These are phyloP conservation scores for Periconia sp. DNA, from an alignment of 2,329 filamentous ascomycete species.

Conservation along the genomic window DNA sequence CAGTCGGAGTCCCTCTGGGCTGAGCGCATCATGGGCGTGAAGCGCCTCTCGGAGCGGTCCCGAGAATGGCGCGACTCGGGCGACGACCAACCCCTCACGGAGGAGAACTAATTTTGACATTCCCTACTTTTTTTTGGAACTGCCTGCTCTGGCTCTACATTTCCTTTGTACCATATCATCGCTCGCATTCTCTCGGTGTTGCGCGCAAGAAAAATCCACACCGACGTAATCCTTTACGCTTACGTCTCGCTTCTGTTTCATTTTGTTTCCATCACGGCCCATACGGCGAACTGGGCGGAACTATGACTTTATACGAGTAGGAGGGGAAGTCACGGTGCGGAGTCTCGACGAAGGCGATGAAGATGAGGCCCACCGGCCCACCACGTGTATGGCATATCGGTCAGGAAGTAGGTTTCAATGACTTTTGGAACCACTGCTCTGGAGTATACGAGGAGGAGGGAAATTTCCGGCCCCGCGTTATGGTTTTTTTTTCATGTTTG, in stretches of 20 bases:
- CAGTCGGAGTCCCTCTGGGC: constrained; percentile 90
- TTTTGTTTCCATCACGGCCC: neutral
- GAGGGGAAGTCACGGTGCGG: neutral
- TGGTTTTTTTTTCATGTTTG: too few species aligned
- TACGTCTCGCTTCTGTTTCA: neutral
- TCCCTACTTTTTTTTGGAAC: neutral
- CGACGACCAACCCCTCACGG: constrained; percentile 66
- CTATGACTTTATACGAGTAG: neutral
- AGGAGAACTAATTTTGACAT: constrained; percentile 46
- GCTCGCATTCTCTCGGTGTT: neutral
- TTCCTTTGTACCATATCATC: neutral
- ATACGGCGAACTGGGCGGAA: neutral
- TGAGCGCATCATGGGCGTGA: constrained; percentile 76
- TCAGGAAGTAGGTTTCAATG: too few species aligned
- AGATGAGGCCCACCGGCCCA: neutral
- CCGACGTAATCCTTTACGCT: neutral
- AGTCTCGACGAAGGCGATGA: neutral
- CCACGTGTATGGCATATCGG: too few species aligned
- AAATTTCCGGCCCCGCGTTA: too few species aligned
- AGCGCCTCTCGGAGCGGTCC: constrained; percentile 77
- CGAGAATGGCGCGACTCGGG: constrained; percentile 90
- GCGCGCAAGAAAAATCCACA: neutral
- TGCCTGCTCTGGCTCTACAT: neutral
- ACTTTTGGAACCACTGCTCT: too few species aligned
- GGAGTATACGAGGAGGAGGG: too few species aligned